Conservation (phyloP, 2,329 filamentous ascomycete genomes). For the Gyromitra esculenta region DNA sequence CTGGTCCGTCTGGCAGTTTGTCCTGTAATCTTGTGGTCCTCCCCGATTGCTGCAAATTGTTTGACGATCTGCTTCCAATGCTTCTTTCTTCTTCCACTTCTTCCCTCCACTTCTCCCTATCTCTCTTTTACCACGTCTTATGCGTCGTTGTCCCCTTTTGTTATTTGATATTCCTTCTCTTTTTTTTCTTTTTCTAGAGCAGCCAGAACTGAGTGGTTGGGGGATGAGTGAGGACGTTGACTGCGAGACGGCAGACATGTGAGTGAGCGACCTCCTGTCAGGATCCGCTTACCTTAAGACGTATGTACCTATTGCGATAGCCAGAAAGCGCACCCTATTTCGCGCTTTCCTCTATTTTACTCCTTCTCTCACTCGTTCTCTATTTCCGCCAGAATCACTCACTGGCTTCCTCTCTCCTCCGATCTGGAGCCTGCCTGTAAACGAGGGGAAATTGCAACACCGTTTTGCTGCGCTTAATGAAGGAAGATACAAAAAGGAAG, state of each 20-base stretch:
- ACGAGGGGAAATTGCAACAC: slow-evolving; percentile 44
- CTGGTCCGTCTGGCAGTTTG: slow-evolving; percentile 52
- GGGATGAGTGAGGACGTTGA: slow-evolving; percentile 46
- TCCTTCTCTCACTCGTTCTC: slow-evolving; percentile 34
- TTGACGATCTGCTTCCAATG: slow-evolving; percentile 39
- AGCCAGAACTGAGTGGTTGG: slow-evolving; percentile 36
- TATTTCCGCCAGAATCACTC: slow-evolving; percentile 15
- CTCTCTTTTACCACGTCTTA: slow-evolving; percentile 42
- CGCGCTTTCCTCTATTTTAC: slow-evolving; percentile 8
- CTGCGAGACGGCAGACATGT: slow-evolving; percentile 52
- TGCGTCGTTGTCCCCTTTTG: slow-evolving; percentile 37
- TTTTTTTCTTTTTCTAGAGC: slow-evolving; percentile 43
- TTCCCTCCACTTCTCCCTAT: slow-evolving; percentile 31
- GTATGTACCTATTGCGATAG: slow-evolving; percentile 33
- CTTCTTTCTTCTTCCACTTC: slow-evolving; percentile 31
- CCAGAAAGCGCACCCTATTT: slow-evolving; percentile 21
- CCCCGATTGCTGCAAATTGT: slow-evolving; percentile 31
- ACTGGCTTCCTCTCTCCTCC: slow-evolving; percentile 6
- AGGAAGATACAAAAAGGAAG: slow-evolving; percentile 32
- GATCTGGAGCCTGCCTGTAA: slow-evolving; percentile 25
- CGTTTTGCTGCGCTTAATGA: slow-evolving; percentile 15
- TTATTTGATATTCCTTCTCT: slow-evolving; percentile 32
- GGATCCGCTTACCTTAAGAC: slow-evolving; percentile 50
- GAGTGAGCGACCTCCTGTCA: slow-evolving; percentile 48
- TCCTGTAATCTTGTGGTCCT: slow-evolving; percentile 49